Evolutionary conservation across 1,284 basidiomycete genomes (phyloP).

Genomic region (Polyporus tsugae): DNA sequence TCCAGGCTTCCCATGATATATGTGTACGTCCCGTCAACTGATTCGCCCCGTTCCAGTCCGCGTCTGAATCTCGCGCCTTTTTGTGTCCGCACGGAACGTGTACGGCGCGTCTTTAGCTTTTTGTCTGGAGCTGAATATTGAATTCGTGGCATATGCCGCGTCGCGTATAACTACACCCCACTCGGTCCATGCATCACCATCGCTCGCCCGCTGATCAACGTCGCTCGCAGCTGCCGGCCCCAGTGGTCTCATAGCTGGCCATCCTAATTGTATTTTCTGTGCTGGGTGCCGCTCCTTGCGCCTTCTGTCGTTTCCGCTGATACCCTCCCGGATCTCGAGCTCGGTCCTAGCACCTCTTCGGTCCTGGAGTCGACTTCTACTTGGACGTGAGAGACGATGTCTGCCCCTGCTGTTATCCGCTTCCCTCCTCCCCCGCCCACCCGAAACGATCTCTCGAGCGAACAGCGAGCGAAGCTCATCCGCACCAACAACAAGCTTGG

Average conservation of each 20-base stretch:
- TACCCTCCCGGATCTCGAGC: background rate
- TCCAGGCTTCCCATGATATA: conserved; percentile 7
- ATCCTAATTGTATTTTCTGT: conserved; percentile 3
- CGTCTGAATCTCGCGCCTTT: conserved; percentile 6
- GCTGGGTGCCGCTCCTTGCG: background rate
- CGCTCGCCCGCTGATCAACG: conserved; percentile 11
- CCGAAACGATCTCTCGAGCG: conserved; percentile 59
- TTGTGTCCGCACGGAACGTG: conserved; percentile 13
- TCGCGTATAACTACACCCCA: conserved; percentile 9
- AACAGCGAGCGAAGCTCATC: conserved; percentile 63
- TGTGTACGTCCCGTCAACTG: conserved; percentile 8
- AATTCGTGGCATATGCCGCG: conserved; percentile 8
- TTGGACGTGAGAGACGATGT: conserved; percentile 26
- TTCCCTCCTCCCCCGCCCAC: conserved; percentile 69
- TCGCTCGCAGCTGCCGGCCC: conserved; percentile 18
- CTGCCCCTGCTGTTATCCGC: conserved; percentile 42
- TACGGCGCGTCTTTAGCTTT: background rate
- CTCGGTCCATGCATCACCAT: background rate
- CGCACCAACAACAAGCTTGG: conserved; percentile 69
- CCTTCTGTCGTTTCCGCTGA: conserved; percentile 11
- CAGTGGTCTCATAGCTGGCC: conserved; percentile 28
- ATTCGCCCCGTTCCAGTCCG: conserved; percentile 3
- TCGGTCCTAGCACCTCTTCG: background rate
- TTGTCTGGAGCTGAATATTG: conserved; percentile 6
- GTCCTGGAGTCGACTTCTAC: conserved; percentile 13